A percentile compares a stretch with the other conserved stretches of the same genome.
Evolutionary conservation across 495 filamentous ascomycete species (phyloP).

Genomic region (Talaromyces ruber): DNA sequence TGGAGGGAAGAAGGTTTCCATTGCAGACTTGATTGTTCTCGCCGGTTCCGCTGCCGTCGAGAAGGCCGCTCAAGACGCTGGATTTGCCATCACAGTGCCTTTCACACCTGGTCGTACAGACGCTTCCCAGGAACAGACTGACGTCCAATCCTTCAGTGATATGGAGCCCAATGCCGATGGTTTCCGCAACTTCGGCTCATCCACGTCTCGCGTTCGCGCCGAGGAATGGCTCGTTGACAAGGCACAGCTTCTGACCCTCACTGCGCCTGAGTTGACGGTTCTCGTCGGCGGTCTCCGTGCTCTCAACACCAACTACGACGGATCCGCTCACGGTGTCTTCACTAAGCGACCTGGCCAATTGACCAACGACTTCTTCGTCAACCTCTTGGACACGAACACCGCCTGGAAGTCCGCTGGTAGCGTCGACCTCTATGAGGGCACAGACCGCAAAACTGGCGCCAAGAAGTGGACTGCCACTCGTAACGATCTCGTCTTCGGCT

Average conservation of each 20-base stretch:
- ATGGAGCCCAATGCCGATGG: constrained; percentile 57
- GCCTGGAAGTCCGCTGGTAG: constrained; percentile 46
- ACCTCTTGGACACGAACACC: constrained; percentile 58
- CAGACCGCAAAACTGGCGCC: constrained; percentile 55
- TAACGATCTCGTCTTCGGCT: constrained; percentile 61
- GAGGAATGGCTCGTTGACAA: constrained; percentile 62
- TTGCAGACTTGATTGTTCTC: constrained; percentile 66
- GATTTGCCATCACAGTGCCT: constrained; percentile 24
- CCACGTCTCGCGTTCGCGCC: constrained; percentile 44
- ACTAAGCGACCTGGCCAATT: constrained; percentile 55
- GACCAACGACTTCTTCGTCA: constrained; percentile 70
- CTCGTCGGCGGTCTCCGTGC: constrained; percentile 59
- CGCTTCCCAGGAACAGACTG: constrained; percentile 57
- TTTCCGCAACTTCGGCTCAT: constrained; percentile 67
- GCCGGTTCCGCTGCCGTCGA: constrained; percentile 41
- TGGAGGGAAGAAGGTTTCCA: constrained; percentile 56
- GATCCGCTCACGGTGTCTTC: constrained; percentile 52
- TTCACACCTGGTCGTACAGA: constrained; percentile 40
- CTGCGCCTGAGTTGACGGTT: constrained; percentile 58
- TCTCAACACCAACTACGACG: constrained; percentile 58
- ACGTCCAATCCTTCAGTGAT: constrained; percentile 49
- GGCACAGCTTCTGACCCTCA: constrained; percentile 57
- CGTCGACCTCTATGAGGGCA: constrained; percentile 50
- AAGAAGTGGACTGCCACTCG: constrained; percentile 63
- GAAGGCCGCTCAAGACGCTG: constrained; percentile 24